Percentiles rank a stretch among this genome's conserved stretches.
Conservation (phyloP, 2,329 filamentous ascomycete species). For the Huntiella savannae region DNA sequence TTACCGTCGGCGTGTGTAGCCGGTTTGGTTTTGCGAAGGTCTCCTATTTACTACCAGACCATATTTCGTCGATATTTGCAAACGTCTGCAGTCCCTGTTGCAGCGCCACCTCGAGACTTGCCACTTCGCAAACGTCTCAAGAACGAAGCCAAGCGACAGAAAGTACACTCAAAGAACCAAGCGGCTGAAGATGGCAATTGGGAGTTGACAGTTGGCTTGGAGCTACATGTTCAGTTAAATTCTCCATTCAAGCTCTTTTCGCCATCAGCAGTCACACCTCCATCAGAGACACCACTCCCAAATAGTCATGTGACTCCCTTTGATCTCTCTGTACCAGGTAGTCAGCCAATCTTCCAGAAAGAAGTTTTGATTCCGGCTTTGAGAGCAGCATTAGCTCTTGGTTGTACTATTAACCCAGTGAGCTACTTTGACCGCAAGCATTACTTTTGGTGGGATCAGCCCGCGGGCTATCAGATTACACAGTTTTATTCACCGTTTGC, state of each 20-base stretch:
- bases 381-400: constrained; percentile 67
- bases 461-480: constrained; percentile 90
- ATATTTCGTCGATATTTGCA: neutral
- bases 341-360: constrained; percentile 69
- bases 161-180: constrained; percentile 36
- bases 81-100: constrained; percentile 5
- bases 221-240: constrained; percentile 93
- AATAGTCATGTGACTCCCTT: constrained; percentile 83
- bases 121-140: constrained; percentile 54
- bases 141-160: constrained; percentile 50
- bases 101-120: constrained; percentile 10
- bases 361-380: constrained; percentile 76
- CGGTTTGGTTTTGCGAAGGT: too few relatives aligned
- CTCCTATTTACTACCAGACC: too few relatives aligned
- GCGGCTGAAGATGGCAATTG: constrained; percentile 42
- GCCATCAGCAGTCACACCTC: constrained; percentile 36
- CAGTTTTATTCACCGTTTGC: constrained; percentile 71
- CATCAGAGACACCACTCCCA: constrained; percentile 22
- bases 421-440: constrained; percentile 92
- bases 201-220: constrained; percentile 90
- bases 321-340: constrained; percentile 74
- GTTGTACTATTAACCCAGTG: constrained; percentile 55
- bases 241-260: constrained; percentile 83
- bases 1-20: too few relatives aligned
- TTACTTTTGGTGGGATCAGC: constrained; percentile 98